Percentiles rank a stretch among this genome's conserved stretches.
Evolutionary conservation across 176 grass and related monocot species (phyloP).

Genomic region (Rhynchospora tenuis): DNA sequence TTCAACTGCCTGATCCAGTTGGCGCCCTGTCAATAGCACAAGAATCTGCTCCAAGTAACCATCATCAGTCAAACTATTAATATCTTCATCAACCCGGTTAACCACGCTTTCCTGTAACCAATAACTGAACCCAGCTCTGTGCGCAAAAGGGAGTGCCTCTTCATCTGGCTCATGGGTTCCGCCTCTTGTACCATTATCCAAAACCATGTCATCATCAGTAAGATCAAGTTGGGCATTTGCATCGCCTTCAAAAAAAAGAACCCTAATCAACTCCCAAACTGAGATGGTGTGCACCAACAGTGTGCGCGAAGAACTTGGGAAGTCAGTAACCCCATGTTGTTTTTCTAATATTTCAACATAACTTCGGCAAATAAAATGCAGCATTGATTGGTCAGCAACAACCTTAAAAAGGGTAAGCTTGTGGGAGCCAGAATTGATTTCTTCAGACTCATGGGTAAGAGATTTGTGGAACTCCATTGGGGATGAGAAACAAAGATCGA

Average conservation of each 20-base stretch:
- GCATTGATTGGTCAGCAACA: conserved; percentile 48
- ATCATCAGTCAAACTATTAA: conserved; percentile 59
- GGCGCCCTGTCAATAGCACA: conserved; percentile 73
- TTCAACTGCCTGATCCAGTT: conserved; percentile 72
- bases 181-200: conserved; percentile 62
- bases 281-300: conserved; percentile 79
- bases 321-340: conserved; percentile 51
- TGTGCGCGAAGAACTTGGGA: conserved; percentile 53
- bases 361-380: conserved; percentile 70
- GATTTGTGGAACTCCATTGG: conserved; percentile 65
- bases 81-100: conserved; percentile 73
- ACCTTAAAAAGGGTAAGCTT: conserved; percentile 73
- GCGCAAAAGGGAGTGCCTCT: conserved; percentile 67
- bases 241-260: conserved; percentile 67
- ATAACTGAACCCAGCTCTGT: conserved; percentile 87
- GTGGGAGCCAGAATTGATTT: conserved; percentile 41
- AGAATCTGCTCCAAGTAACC: conserved; percentile 83
- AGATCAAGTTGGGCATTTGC: conserved; percentile 36
- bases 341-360: conserved; percentile 84
- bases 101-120: conserved; percentile 86
- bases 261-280: conserved; percentile 85
- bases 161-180: conserved; percentile 48
- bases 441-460: conserved; percentile 40
- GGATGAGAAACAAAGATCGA: conserved; percentile 61
- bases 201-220: conserved; percentile 65